Conservation (phyloP, 2,329 filamentous ascomycete genomes). For the Triangularia verruculosa region DNA sequence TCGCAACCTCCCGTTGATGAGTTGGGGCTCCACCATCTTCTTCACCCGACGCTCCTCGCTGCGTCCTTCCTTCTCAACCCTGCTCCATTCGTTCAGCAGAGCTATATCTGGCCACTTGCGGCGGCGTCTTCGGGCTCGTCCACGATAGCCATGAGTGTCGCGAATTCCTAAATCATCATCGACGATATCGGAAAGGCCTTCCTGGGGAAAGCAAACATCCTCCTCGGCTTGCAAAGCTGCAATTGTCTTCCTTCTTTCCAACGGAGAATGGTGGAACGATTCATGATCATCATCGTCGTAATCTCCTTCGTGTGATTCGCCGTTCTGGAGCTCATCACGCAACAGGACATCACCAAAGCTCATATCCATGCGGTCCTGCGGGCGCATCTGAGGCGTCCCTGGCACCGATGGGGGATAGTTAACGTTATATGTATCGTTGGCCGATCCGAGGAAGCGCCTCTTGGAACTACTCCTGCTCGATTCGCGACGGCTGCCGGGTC, state of each 20-base stretch:
- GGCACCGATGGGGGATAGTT: conserved; percentile 69
- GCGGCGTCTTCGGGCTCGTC: conserved; percentile 55
- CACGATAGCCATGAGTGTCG: conserved; percentile 33
- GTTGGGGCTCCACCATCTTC: conserved; percentile 88
- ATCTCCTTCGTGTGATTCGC: conserved; percentile 21
- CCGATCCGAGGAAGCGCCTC: conserved; percentile 34
- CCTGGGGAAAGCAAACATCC: conserved; percentile 89
- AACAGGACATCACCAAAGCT: conserved; percentile 70
- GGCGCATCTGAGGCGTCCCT: conserved; percentile 54
- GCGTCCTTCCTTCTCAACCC: conserved; percentile 82
- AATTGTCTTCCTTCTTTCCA: conserved; percentile 55
- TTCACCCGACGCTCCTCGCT: conserved; percentile 81
- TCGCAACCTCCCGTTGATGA: conserved; percentile 84
- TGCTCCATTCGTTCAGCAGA: conserved; percentile 84
- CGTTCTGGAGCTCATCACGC: conserved; percentile 57
- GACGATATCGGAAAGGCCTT: conserved; percentile 73
- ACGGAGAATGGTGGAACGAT: conserved; percentile 36
- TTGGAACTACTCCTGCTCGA: conserved; percentile 53
- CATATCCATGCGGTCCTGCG: conserved; percentile 49
- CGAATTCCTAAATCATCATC: conserved; percentile 66
- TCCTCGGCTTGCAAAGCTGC: conserved; percentile 64
- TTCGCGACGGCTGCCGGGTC: conserved; percentile 41
- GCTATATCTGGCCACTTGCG: conserved; percentile 83
- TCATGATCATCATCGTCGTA: conserved; percentile 15
- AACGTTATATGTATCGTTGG: conserved; percentile 54